Percentiles rank a stretch among this genome's conserved stretches.
phyloP scores from a whole-genome alignment of 306 rosid genomes.

The Albizia julibrissin region DNA sequence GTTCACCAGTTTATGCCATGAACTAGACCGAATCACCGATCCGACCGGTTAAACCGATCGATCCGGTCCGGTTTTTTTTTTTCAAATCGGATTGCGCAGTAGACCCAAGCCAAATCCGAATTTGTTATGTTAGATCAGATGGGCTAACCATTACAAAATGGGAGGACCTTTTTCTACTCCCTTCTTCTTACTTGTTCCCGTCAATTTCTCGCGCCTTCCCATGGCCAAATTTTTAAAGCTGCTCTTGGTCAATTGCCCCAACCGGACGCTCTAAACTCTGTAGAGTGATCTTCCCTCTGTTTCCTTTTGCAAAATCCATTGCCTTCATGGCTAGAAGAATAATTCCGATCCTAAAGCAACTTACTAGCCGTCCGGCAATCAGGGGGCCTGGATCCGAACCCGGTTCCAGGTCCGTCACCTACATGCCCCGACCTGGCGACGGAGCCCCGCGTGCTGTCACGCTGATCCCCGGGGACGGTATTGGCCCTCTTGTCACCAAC shows the following conservation, averaged over 20 bases:
- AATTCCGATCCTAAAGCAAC: slow-evolving; percentile 38
- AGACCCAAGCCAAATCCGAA: too few relatives aligned
- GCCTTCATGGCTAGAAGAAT: slow-evolving; percentile 43
- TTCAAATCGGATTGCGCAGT: too few relatives aligned
- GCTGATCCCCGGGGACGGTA: slow-evolving; percentile 40
- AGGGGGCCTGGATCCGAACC: slow-evolving; percentile 27
- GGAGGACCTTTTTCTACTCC: not conserved
- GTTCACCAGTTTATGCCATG: too few relatives aligned
- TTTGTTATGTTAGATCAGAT: too few relatives aligned
- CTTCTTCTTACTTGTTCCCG: not conserved
- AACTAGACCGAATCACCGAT: too few relatives aligned
- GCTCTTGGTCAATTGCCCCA: not conserved
- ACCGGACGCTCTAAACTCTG: not conserved
- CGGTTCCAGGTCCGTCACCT: slow-evolving; percentile 47
- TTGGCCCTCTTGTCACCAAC: slow-evolving; percentile 37
- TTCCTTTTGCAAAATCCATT: not conserved
- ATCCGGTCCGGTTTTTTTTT: too few relatives aligned
- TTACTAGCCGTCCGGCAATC: slow-evolving; percentile 25
- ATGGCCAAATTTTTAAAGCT: too few relatives aligned
- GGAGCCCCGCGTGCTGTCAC: slow-evolving; percentile 38
- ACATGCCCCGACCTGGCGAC: slow-evolving; percentile 58
- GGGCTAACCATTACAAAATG: too few relatives aligned
- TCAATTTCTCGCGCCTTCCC: not conserved
- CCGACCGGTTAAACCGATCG: too few relatives aligned
- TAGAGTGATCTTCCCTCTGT: not conserved